These are phyloP conservation scores for Pseudotulostoma volvatum DNA, from an alignment of 495 filamentous ascomycete species.

Conservation along the genomic window DNA sequence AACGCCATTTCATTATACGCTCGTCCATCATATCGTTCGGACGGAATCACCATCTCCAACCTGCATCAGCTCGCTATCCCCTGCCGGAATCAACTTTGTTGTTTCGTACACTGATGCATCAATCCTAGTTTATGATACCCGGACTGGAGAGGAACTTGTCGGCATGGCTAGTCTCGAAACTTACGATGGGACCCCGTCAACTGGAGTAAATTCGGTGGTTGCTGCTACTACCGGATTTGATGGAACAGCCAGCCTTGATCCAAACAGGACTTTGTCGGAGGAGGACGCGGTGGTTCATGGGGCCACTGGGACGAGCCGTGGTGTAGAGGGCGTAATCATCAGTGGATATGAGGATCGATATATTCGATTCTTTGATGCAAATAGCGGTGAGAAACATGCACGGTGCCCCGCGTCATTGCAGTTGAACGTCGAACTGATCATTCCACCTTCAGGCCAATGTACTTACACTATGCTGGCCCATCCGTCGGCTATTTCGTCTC, in stretches of 20 bases:
- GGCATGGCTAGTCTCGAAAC: constrained; percentile 87
- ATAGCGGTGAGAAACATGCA: constrained; percentile 60
- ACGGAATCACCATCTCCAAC: constrained; percentile 65
- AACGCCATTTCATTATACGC: constrained; percentile 46
- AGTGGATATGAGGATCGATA: constrained; percentile 91
- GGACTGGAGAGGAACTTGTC: constrained; percentile 78
- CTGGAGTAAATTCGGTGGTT: constrained; percentile 82
- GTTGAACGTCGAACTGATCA: constrained; percentile 16
- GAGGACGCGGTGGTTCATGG: constrained; percentile 55
- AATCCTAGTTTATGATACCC: constrained; percentile 79
- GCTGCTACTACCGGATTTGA: constrained; percentile 71
- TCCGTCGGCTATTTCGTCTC: constrained; percentile 73
- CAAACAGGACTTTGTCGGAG: constrained; percentile 41
- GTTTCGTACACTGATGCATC: constrained; percentile 83
- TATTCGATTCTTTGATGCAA: constrained; percentile 94
- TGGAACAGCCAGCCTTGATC: constrained; percentile 46
- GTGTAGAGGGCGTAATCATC: constrained; percentile 82
- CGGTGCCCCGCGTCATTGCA: background rate
- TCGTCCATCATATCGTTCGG: constrained; percentile 71
- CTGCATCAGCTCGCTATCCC: constrained; percentile 74
- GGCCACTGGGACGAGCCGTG: constrained; percentile 70
- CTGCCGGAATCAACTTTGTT: constrained; percentile 80
- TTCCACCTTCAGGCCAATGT: constrained; percentile 64
- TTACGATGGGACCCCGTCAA: constrained; percentile 69
- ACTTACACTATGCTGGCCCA: constrained; percentile 98